Evolutionary conservation across 1,139 yeast genomes (phyloP).

Genomic region (Hansenula lynferdii): DNA sequence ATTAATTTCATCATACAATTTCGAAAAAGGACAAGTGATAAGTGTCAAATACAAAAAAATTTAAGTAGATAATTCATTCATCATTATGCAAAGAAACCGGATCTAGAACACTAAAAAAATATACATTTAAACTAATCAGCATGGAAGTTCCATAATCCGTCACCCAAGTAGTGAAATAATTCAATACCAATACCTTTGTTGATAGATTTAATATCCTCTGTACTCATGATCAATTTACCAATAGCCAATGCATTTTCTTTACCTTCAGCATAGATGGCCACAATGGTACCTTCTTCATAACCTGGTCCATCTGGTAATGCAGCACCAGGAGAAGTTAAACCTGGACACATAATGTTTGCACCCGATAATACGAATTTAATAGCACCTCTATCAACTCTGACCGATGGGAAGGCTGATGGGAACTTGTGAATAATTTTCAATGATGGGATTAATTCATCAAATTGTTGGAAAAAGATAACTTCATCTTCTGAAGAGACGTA

Average conservation of each 20-base stretch:
- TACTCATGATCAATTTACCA: conserved; percentile 82
- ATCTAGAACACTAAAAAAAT: background rate
- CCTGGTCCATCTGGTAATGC: conserved; percentile 66
- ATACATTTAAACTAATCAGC: conserved; percentile 25
- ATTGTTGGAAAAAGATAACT: conserved; percentile 76
- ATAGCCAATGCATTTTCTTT: conserved; percentile 88
- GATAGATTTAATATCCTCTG: conserved; percentile 77
- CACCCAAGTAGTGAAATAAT: conserved; percentile 80
- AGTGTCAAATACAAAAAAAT: background rate
- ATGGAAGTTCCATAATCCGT: conserved; percentile 72
- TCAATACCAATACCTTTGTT: conserved; percentile 94
- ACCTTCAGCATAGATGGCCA: conserved; percentile 87
- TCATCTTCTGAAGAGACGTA: conserved; percentile 73
- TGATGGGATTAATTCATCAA: conserved; percentile 78
- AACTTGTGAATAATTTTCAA: conserved; percentile 76
- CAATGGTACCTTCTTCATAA: conserved; percentile 61
- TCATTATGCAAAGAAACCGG: conserved; percentile 5
- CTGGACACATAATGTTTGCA: conserved; percentile 97
- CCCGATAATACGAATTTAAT: conserved; percentile 92
- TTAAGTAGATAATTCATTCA: conserved; percentile 1
- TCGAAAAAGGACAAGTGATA: conserved; percentile 12
- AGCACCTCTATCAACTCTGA: conserved; percentile 95
- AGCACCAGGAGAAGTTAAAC: conserved; percentile 90
- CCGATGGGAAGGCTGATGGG: conserved; percentile 78
- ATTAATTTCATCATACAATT: conserved; percentile 32